Evolutionary conservation across 768 basidiomycete species (phyloP).

Genomic region (Boletus eberwhitei): DNA sequence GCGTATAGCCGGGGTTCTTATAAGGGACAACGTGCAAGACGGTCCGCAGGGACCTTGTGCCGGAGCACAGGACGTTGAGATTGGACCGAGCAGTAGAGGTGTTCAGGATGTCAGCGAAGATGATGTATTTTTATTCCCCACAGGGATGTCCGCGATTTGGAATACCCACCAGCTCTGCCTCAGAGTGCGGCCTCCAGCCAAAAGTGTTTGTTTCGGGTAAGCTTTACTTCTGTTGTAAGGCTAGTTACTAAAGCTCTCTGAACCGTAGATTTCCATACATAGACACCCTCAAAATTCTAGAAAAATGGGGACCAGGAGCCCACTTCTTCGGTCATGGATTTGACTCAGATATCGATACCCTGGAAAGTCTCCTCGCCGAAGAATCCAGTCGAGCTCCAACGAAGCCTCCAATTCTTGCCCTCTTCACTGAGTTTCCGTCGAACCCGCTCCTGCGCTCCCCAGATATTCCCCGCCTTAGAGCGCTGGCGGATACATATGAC

Average conservation of each 20-base stretch:
- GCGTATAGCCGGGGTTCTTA: conserved; percentile 81
- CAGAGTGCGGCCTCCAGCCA: conserved; percentile 49
- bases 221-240: conserved; percentile 20
- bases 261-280: conserved; percentile 82
- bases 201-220: conserved; percentile 94
- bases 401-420: conserved; percentile 64
- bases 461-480: conserved; percentile 68
- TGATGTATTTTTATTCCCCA: conserved; percentile 85
- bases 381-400: conserved; percentile 37
- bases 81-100: conserved; percentile 67
- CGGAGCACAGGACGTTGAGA: conserved; percentile 42
- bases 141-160: conserved; percentile 96
- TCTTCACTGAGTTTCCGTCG: conserved; percentile 94
- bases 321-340: conserved; percentile 83
- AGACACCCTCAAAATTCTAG: conserved; percentile 88
- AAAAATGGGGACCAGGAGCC: conserved; percentile 96
- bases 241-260: not conserved
- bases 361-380: conserved; percentile 59
- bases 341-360: conserved; percentile 67
- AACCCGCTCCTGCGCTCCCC: conserved; percentile 91
- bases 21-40: conserved; percentile 49
- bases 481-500: conserved; percentile 81
- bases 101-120: conserved; percentile 70
- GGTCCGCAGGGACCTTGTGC: conserved; percentile 37
- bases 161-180: conserved; percentile 74